Conservation (phyloP, 2,329 filamentous ascomycete species). For the Talaromyces piceae region DNA sequence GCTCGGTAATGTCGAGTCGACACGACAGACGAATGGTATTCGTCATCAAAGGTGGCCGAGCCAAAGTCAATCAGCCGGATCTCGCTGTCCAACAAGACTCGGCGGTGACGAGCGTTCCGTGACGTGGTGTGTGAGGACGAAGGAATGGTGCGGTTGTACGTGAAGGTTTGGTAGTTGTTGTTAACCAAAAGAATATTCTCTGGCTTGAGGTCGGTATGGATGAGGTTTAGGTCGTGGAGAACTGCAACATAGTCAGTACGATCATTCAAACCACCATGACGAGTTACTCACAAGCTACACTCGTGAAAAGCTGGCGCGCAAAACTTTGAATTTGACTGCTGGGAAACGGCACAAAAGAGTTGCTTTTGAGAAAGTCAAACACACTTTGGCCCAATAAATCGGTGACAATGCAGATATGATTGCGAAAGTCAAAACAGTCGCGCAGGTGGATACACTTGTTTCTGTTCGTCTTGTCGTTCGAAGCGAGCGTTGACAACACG, state of each 20-base stretch:
- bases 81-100: conserved; percentile 57
- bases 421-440: conserved; percentile 94
- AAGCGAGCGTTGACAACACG: conserved; percentile 82
- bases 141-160: conserved; percentile 60
- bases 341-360: conserved; percentile 91
- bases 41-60: conserved; percentile 60
- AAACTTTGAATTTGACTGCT: conserved; percentile 98
- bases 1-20: conserved; percentile 61
- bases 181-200: conserved; percentile 62
- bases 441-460: conserved; percentile 95
- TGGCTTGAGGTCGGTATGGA: conserved; percentile 74
- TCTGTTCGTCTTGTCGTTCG: conserved; percentile 83
- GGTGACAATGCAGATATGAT: conserved; percentile 85
- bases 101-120: conserved; percentile 53
- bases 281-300: conserved; percentile 85
- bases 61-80: conserved; percentile 63
- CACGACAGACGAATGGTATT: conserved; percentile 61
- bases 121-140: conserved; percentile 54
- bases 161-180: conserved; percentile 60
- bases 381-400: conserved; percentile 85
- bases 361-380: conserved; percentile 95
- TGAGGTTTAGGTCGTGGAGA: conserved; percentile 91
- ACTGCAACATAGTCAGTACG: conserved; percentile 50
- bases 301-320: conserved; percentile 92
- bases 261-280: conserved; percentile 1